Conservation (phyloP, 1,284 basidiomycete species). For the Cerrena zonata region DNA sequence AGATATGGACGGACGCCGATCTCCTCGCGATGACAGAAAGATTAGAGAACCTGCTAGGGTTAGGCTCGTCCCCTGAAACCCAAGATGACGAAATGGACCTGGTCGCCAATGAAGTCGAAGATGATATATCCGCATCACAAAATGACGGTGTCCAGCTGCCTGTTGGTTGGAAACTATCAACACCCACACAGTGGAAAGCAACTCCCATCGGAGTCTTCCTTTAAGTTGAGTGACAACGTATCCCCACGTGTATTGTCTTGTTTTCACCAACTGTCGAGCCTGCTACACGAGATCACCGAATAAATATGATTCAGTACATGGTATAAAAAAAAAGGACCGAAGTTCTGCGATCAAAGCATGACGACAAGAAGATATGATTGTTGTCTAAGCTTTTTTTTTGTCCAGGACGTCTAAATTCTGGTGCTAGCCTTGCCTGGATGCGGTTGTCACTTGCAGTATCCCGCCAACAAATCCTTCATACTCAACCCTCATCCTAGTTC, state of each 20-base stretch:
- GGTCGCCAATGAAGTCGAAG: not conserved
- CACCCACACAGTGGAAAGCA: slow-evolving; percentile 46
- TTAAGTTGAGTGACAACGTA: slow-evolving; percentile 1
- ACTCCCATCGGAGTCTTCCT: slow-evolving; percentile 60
- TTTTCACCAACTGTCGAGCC: too few relatives aligned
- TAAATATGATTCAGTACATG: too few relatives aligned
- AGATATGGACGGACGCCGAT: slow-evolving; percentile 11
- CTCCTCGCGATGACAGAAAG: slow-evolving; percentile 10
- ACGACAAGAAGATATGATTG: too few relatives aligned
- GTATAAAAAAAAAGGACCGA: too few relatives aligned
- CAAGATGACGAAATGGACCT: not conserved
- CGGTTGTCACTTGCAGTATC: too few relatives aligned
- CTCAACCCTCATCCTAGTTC: too few relatives aligned
- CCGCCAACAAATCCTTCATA: too few relatives aligned
- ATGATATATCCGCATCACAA: not conserved
- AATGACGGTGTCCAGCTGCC: slow-evolving; percentile 14
- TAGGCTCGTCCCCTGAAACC: not conserved
- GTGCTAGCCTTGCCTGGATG: too few relatives aligned
- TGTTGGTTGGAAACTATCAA: slow-evolving; percentile 49
- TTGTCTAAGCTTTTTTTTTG: too few relatives aligned
- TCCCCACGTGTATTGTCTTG: not conserved
- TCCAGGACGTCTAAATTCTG: too few relatives aligned
- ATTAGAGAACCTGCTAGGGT: not conserved
- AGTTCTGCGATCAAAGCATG: too few relatives aligned
- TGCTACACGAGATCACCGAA: too few relatives aligned